phyloP scores from a whole-genome alignment of 306 rosid species.

The Prosopis cineraria region DNA sequence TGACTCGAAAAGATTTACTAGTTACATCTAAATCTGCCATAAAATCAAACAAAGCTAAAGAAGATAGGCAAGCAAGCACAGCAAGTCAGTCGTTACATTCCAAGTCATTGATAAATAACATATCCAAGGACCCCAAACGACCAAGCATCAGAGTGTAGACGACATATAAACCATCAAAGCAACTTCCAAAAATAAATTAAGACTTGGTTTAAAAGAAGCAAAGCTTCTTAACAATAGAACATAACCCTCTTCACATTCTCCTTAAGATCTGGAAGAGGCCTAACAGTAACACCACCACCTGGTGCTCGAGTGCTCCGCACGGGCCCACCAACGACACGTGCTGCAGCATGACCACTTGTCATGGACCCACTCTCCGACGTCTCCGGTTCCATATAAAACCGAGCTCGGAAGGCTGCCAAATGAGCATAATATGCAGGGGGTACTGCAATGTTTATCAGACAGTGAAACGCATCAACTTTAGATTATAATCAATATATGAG shows the following conservation, averaged over 20 bases:
- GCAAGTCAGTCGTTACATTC: too few relatives aligned
- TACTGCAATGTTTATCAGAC: conserved; percentile 45
- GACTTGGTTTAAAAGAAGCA: not conserved
- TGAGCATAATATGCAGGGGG: conserved; percentile 98
- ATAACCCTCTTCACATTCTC: conserved; percentile 91
- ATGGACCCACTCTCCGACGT: conserved; percentile 77
- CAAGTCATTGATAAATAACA: too few relatives aligned
- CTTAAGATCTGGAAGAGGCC: conserved; percentile 84
- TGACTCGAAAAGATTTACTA: too few relatives aligned
- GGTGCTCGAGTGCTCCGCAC: conserved; percentile 69
- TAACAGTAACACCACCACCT: conserved; percentile 63
- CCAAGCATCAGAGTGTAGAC: too few relatives aligned
- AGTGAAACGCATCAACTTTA: not conserved
- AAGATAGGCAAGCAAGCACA: too few relatives aligned
- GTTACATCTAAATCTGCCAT: too few relatives aligned
- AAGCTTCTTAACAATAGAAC: conserved; percentile 69
- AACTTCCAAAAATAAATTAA: not conserved
- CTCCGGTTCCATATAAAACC: conserved; percentile 91
- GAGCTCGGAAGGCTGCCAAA: conserved; percentile 96
- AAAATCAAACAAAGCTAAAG: too few relatives aligned
- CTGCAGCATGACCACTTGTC: conserved; percentile 74
- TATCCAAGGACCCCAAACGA: too few relatives aligned
- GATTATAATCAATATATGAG: not conserved
- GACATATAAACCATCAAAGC: not conserved
- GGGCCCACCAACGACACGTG: conserved; percentile 55